Percentiles rank a stretch among this genome's conserved stretches.
These are phyloP conservation scores for Suillus paluster DNA, from an alignment of 768 basidiomycete species.

Conservation along the genomic window DNA sequence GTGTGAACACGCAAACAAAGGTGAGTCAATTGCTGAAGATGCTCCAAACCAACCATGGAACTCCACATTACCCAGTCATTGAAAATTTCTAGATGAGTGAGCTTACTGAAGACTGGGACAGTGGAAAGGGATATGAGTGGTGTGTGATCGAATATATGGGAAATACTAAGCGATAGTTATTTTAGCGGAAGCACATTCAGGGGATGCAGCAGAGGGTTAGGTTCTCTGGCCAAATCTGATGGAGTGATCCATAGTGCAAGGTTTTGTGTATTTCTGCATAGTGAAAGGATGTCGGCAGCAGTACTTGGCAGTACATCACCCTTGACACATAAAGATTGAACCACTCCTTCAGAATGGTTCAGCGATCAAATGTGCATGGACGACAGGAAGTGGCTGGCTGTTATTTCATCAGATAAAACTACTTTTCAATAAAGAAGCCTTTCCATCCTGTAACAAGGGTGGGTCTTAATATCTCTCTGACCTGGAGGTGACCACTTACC, in stretches of 20 bases:
- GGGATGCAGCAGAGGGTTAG: not conserved
- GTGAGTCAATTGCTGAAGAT: too few species aligned
- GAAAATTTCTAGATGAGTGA: too few species aligned
- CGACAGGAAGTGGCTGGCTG: not conserved
- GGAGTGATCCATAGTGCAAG: not conserved
- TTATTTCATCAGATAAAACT: not conserved
- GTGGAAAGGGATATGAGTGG: too few species aligned
- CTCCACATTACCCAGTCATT: too few species aligned
- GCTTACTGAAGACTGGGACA: too few species aligned
- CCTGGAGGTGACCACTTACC: too few species aligned
- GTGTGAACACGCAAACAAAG: too few species aligned
- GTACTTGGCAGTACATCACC: not conserved
- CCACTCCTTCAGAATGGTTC: not conserved
- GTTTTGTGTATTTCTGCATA: not conserved
- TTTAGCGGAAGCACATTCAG: not conserved
- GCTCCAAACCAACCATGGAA: too few species aligned
- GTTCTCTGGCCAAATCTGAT: not conserved
- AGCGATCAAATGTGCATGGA: not conserved
- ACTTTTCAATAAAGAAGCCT: not conserved
- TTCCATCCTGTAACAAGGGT: not conserved
- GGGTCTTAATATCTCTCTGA: too few species aligned
- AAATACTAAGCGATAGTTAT: not conserved
- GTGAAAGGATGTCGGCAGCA: not conserved
- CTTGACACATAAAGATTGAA: not conserved
- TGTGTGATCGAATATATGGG: not conserved